Conservation (phyloP, 2,329 filamentous ascomycete genomes). For the Lomentospora prolificans region DNA sequence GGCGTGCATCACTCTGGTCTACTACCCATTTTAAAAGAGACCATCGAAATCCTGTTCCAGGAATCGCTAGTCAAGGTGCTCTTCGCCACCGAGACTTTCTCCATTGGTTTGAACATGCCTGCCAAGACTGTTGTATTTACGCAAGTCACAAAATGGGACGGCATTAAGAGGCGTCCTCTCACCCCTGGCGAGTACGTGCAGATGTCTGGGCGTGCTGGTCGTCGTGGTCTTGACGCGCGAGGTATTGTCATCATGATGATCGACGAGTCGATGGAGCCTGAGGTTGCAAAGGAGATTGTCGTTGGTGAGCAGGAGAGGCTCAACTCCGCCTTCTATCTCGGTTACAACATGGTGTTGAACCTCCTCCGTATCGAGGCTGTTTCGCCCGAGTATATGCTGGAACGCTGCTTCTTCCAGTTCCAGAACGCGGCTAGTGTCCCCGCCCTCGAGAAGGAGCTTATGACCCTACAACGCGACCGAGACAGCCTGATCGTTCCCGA, state of each 20-base stretch:
- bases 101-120: constrained; percentile 97
- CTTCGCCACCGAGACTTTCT: constrained; percentile 97
- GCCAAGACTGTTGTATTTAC: constrained; percentile 99
- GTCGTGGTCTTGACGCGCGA: constrained; percentile 92
- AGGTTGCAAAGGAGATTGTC: constrained; percentile 88
- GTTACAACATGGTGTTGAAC: constrained; percentile 99
- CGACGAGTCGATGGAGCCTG: constrained; percentile 88
- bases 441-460: constrained; percentile 71
- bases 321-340: constrained; percentile 94
- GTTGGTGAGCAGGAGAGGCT: constrained; percentile 94
- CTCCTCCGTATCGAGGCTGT: constrained; percentile 97
- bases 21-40: constrained; percentile 92
- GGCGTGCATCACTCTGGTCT: constrained; percentile 96
- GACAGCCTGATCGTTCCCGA: constrained; percentile 70
- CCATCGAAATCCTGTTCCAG: constrained; percentile 97
- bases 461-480: constrained; percentile 65
- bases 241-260: constrained; percentile 99
- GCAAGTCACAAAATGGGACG: constrained; percentile 90
- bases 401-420: constrained; percentile 96
- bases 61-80: constrained; percentile 96
- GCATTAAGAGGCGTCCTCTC: constrained; percentile 67
- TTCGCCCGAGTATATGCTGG: constrained; percentile 97
- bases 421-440: constrained; percentile 88
- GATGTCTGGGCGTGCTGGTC: constrained; percentile 95
- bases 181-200: constrained; percentile 96